Conservation (phyloP, 768 basidiomycete species). For the Crucibulum laeve region DNA sequence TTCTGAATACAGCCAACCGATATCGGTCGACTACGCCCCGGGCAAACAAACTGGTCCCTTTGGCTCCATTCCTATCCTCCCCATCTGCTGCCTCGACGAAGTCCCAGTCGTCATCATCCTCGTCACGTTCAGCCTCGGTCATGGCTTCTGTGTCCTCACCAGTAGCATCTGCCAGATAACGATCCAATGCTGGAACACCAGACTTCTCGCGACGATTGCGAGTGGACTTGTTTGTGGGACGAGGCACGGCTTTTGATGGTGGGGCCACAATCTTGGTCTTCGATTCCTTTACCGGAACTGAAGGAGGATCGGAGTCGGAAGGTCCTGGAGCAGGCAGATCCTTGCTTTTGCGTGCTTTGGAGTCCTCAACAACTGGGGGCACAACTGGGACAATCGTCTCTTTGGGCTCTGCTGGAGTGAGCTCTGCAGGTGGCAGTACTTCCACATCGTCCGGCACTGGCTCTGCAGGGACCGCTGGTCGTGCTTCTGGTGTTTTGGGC, state of each 20-base stretch:
- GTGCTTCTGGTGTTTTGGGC: conserved; percentile 76
- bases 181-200: conserved; percentile 76
- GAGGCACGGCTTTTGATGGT: conserved; percentile 12
- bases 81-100: conserved; percentile 76
- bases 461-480: conserved; percentile 30
- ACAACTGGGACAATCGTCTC: background rate
- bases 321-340: conserved; percentile 18
- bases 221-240: conserved; percentile 17
- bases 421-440: conserved; percentile 5
- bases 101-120: conserved; percentile 89
- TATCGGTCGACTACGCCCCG: conserved; percentile 92
- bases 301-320: conserved; percentile 15
- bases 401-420: conserved; percentile 12
- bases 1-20: conserved; percentile 79
- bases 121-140: conserved; percentile 39
- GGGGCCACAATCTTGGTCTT: conserved; percentile 16
- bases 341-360: conserved; percentile 23
- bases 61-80: conserved; percentile 80
- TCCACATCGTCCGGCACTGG: conserved; percentile 9
- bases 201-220: conserved; percentile 73
- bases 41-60: conserved; percentile 79
- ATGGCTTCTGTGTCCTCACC: conserved; percentile 40
- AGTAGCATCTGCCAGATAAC: conserved; percentile 54
- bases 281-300: conserved; percentile 23
- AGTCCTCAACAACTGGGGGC: conserved; percentile 11